phyloP scores from a whole-genome alignment of 2,329 filamentous ascomycete genomes.

The Colletotrichum sp. region DNA sequence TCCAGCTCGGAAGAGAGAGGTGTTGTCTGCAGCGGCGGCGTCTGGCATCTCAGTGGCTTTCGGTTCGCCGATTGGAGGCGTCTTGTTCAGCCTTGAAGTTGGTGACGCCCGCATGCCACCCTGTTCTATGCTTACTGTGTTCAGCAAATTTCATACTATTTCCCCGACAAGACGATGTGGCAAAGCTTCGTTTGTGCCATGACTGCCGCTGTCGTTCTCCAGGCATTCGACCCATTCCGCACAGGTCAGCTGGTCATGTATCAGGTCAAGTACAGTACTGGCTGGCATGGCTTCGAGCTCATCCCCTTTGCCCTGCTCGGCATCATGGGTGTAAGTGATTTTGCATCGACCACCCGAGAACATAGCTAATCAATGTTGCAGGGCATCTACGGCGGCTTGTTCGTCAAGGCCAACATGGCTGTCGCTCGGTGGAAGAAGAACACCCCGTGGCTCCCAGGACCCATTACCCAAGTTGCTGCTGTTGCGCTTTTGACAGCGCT shows the following conservation, averaged over 20 bases:
- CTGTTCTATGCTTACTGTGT: constrained; percentile 3
- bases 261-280: constrained; percentile 89
- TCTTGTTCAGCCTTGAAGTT: constrained; percentile 93
- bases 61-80: constrained; percentile 90
- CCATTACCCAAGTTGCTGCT: constrained; percentile 79
- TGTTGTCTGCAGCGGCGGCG: constrained; percentile 89
- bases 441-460: constrained; percentile 68
- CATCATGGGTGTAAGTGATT: constrained; percentile 70
- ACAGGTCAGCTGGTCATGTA: constrained; percentile 96
- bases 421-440: constrained; percentile 82
- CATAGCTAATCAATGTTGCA: constrained; percentile 28
- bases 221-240: constrained; percentile 92
- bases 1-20: constrained; percentile 86
- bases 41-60: constrained; percentile 95
- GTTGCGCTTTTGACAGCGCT: constrained; percentile 84
- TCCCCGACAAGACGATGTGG: constrained; percentile 99
- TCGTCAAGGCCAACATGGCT: constrained; percentile 93
- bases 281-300: constrained; percentile 95
- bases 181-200: constrained; percentile 99
- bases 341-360: background rate
- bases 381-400: constrained; percentile 93
- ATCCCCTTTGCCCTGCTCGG: constrained; percentile 87
- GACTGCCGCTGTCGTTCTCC: constrained; percentile 94
- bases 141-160: constrained; percentile 94
- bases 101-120: constrained; percentile 5